phyloP scores from a whole-genome alignment of 805 yeast species.

The Scheffersomyces coipomensis region DNA sequence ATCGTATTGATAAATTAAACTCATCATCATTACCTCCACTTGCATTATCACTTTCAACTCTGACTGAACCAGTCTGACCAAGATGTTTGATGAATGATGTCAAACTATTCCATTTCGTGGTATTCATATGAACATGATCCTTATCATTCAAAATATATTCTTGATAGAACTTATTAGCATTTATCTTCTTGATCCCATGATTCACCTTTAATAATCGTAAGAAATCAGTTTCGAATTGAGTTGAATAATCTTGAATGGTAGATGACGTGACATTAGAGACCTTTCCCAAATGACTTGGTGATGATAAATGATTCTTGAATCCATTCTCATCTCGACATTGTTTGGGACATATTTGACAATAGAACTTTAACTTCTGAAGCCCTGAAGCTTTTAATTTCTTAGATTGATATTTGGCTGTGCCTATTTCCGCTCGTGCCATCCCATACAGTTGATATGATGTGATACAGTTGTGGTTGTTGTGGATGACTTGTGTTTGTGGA shows the following conservation, averaged over 20 bases:
- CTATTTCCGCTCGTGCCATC: slow-evolving; percentile 35
- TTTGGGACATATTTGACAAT: slow-evolving; percentile 88
- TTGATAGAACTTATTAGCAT: slow-evolving; percentile 85
- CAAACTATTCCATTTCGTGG: slow-evolving; percentile 77
- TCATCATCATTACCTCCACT: slow-evolving; percentile 31
- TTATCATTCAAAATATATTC: slow-evolving; percentile 75
- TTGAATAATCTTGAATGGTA: slow-evolving; percentile 57
- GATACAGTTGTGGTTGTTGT: too few relatives aligned
- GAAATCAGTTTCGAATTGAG: slow-evolving; percentile 62
- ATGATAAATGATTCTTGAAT: slow-evolving; percentile 80
- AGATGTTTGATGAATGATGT: slow-evolving; percentile 65
- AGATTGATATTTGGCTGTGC: slow-evolving; percentile 61
- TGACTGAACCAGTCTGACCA: slow-evolving; percentile 54
- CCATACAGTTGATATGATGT: too few relatives aligned
- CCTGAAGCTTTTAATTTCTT: slow-evolving; percentile 81
- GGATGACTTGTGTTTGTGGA: too few relatives aligned
- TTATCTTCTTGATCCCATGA: slow-evolving; percentile 80
- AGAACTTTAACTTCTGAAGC: slow-evolving; percentile 79
- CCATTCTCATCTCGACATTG: slow-evolving; percentile 98
- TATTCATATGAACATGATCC: slow-evolving; percentile 86
- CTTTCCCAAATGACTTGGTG: slow-evolving; percentile 72
- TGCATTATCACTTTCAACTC: slow-evolving; percentile 36
- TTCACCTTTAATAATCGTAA: slow-evolving; percentile 55
- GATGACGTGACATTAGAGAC: slow-evolving; percentile 35
- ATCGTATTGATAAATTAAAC: slow-evolving; percentile 31